Conservation (phyloP, 768 basidiomycete species). For the Hysterangium stoloniferum region DNA sequence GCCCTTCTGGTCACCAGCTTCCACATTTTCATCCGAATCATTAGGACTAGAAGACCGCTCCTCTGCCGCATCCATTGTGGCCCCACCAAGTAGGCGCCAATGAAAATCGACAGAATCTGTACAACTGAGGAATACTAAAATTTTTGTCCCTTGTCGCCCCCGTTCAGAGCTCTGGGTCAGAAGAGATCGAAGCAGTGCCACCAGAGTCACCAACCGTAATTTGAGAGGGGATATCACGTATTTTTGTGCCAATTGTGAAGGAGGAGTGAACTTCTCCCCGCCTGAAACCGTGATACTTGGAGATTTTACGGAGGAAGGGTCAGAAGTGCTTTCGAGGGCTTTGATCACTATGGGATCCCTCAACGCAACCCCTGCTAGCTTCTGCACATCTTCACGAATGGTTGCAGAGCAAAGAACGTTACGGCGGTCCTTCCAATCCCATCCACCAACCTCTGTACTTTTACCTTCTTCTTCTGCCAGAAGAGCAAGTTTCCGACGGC, state of each 20-base stretch:
- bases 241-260: conserved; percentile 88
- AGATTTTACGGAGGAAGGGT: background rate
- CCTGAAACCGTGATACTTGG: conserved; percentile 16
- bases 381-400: conserved; percentile 90
- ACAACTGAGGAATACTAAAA: conserved; percentile 94
- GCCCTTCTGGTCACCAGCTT: conserved; percentile 19
- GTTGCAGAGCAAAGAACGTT: conserved; percentile 97
- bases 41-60: conserved; percentile 19
- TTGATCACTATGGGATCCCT: conserved; percentile 79
- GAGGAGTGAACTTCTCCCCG: conserved; percentile 75
- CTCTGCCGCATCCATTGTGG: conserved; percentile 49
- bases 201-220: conserved; percentile 83
- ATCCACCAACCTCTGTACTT: conserved; percentile 67
- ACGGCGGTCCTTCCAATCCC: conserved; percentile 78
- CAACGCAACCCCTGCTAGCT: conserved; percentile 78
- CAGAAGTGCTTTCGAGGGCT: conserved; percentile 38
- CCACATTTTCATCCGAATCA: conserved; percentile 23
- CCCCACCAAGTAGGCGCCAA: conserved; percentile 73
- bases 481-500: conserved; percentile 62
- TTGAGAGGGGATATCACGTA: conserved; percentile 88
- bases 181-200: conserved; percentile 79
- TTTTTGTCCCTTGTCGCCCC: conserved; percentile 45
- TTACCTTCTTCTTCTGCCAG: conserved; percentile 61
- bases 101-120: conserved; percentile 98
- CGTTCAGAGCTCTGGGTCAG: conserved; percentile 46